Percentiles rank a stretch among this genome's conserved stretches.
phyloP scores from a whole-genome alignment of 2,329 filamentous ascomycete genomes.

The Onygenales sp. region DNA sequence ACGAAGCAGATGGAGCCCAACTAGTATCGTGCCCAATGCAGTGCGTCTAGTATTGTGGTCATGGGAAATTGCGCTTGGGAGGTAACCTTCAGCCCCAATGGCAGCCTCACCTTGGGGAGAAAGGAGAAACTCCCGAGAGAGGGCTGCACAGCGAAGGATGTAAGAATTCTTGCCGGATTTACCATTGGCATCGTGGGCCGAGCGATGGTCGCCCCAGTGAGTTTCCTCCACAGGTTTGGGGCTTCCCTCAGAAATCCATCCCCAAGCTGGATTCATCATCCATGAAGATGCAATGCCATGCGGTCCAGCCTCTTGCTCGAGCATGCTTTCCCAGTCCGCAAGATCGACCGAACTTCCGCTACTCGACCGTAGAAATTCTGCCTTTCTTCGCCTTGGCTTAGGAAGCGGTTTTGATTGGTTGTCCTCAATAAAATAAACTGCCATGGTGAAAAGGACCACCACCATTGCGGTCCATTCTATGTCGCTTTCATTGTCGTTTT shows the following conservation, averaged over 20 bases:
- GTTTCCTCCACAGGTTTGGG: constrained; percentile 20
- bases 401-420: constrained; percentile 23
- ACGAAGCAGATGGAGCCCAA: constrained; percentile 71
- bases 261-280: constrained; percentile 57
- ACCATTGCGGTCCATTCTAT: constrained; percentile 62
- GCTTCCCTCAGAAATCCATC: constrained; percentile 58
- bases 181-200: constrained; percentile 6
- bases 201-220: constrained; percentile 1
- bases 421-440: constrained; percentile 47
- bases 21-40: constrained; percentile 58
- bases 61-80: constrained; percentile 52
- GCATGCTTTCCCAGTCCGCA: constrained; percentile 42
- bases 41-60: constrained; percentile 50
- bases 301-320: constrained; percentile 35
- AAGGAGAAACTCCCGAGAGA: constrained; percentile 57
- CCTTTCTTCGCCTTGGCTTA: constrained; percentile 31
- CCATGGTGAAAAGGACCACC: constrained; percentile 55
- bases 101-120: constrained; percentile 50
- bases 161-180: constrained; percentile 32
- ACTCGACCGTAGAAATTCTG: constrained; percentile 38
- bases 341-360: constrained; percentile 37
- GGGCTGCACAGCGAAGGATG: constrained; percentile 40
- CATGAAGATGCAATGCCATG: constrained; percentile 32
- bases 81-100: constrained; percentile 49
- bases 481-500: constrained; percentile 40